Percentiles rank a stretch among this genome's conserved stretches.
Evolutionary conservation across 768 basidiomycete genomes (phyloP).

Genomic region (Naganishia vaughanmartiniae): DNA sequence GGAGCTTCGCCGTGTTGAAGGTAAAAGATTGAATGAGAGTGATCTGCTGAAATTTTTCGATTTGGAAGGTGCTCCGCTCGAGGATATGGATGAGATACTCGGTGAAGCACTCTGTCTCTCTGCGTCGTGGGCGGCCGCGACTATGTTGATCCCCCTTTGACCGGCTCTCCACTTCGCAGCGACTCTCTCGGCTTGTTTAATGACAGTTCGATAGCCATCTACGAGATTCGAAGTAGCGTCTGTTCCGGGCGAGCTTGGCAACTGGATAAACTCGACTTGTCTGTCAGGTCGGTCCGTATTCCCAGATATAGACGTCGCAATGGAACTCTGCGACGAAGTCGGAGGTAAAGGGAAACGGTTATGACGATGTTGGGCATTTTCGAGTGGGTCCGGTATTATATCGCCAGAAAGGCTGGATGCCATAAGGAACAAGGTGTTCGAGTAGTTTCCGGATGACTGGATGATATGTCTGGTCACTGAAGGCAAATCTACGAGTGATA

Average conservation of each 20-base stretch:
- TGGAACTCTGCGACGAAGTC: background rate
- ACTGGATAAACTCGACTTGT: background rate
- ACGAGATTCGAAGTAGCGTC: background rate
- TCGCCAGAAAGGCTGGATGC: background rate
- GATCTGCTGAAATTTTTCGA: background rate
- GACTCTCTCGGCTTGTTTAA: background rate
- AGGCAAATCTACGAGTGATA: conserved; percentile 4
- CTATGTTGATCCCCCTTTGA: background rate
- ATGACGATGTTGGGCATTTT: background rate
- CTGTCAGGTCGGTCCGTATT: background rate
- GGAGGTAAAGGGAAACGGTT: background rate
- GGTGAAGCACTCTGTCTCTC: background rate
- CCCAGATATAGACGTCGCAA: background rate
- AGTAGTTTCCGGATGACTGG: conserved; percentile 9
- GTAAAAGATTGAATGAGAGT: conserved; percentile 6
- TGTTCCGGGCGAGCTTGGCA: background rate
- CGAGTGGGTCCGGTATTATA: background rate
- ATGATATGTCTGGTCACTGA: background rate
- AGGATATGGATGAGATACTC: background rate
- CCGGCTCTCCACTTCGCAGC: background rate
- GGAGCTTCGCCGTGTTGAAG: background rate
- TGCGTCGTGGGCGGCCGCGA: background rate
- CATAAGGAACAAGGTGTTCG: conserved; percentile 10
- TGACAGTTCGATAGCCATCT: background rate
- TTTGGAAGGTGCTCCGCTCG: no score